Conservation (phyloP, 2,329 filamentous ascomycete genomes). For the Penicillium sp. region DNA sequence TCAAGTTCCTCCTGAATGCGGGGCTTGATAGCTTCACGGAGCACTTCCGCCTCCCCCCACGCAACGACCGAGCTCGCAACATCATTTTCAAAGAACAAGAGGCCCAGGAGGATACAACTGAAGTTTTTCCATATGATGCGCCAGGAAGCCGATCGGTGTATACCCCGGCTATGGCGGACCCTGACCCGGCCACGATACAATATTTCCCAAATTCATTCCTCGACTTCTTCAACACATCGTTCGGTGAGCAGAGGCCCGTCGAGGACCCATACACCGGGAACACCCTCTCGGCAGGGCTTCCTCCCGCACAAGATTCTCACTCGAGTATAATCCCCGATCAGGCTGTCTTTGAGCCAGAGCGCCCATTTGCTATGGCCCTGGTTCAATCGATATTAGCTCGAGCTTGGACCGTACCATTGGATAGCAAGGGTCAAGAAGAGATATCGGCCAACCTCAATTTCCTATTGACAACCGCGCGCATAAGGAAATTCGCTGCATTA, state of each 20-base stretch:
- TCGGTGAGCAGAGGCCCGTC: constrained; percentile 28
- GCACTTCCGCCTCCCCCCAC: constrained; percentile 44
- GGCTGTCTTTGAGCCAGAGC: constrained; percentile 36
- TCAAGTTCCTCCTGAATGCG: constrained; percentile 48
- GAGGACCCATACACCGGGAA: constrained; percentile 22
- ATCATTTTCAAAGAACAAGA: constrained; percentile 37
- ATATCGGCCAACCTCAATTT: constrained; percentile 41
- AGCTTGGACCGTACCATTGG: constrained; percentile 39
- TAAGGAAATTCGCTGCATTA: constrained; percentile 42
- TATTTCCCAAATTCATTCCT: constrained; percentile 40
- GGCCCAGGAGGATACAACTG: constrained; percentile 22
- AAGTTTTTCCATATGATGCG: constrained; percentile 17
- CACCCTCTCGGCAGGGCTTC: constrained; percentile 16
- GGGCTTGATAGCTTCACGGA: constrained; percentile 50
- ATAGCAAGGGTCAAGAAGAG: constrained; percentile 39
- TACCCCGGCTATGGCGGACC: constrained; percentile 21
- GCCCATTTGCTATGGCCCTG: constrained; percentile 39
- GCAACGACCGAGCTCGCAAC: constrained; percentile 37
- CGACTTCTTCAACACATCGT: constrained; percentile 40
- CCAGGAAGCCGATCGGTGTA: constrained; percentile 17
- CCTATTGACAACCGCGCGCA: constrained; percentile 42
- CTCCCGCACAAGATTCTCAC: constrained; percentile 19
- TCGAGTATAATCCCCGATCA: constrained; percentile 21
- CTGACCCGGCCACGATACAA: constrained; percentile 25
- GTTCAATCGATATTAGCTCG: constrained; percentile 42